Conservation (phyloP, 73 alveolate genomes). For the Symbiodinium pilosum region DNA sequence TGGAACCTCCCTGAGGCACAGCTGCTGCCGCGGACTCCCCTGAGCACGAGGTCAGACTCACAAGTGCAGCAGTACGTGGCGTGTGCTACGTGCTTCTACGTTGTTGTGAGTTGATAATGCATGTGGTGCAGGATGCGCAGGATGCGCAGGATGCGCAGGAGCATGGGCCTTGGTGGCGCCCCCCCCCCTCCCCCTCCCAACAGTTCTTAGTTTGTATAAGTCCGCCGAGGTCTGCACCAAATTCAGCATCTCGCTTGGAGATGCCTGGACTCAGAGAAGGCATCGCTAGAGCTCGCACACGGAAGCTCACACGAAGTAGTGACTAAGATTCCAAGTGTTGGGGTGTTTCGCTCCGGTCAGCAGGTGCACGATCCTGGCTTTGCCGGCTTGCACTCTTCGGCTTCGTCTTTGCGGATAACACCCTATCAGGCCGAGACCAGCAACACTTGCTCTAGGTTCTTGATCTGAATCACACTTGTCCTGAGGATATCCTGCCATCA, state of each 20-base stretch:
- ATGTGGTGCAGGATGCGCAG: no score
- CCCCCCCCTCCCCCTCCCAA: no score
- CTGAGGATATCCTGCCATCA: not conserved
- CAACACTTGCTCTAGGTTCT: no score
- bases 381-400: slow-evolving; percentile 53
- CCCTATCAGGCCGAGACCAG: slow-evolving; percentile 49
- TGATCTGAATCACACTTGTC: not conserved
- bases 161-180: no score
- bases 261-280: slow-evolving; percentile 79
- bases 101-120: no score
- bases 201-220: no score
- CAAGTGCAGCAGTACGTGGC: not conserved
- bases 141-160: no score
- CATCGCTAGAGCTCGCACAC: not conserved
- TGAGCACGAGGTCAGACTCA: not conserved
- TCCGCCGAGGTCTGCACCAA: not conserved
- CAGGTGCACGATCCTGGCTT: slow-evolving; percentile 78
- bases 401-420: slow-evolving; percentile 43
- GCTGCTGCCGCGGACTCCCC: no score
- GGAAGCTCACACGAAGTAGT: no score
- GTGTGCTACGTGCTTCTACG: not conserved
- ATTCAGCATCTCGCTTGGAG: slow-evolving; percentile 39
- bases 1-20: no score
- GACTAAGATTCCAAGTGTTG: no score
- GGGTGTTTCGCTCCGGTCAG: no score